Evolutionary conservation across 1,284 basidiomycete species (phyloP), one percentile per base, ranked within the genome.

Genomic region (Ceratobasidium theobromae): DNA sequence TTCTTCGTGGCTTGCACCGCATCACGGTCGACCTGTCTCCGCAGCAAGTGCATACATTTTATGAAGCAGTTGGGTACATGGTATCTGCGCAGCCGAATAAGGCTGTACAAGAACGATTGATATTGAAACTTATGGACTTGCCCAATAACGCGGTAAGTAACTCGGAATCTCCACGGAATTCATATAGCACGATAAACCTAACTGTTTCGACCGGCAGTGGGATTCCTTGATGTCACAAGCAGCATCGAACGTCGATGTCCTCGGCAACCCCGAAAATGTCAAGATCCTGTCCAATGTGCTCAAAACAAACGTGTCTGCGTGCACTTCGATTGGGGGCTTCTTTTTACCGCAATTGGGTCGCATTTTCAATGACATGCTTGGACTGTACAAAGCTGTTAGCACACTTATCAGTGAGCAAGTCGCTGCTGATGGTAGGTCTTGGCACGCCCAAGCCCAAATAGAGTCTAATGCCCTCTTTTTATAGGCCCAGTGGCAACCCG

Each of bases 61-160:
- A 97, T 74, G 96, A 99, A 79, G 97, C 97, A 5, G 91, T 98
- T 53, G 97, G 97, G 21, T 95, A 98, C 80, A 99, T 99, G 97
- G 98, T 99, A 72, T 94, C 95, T 18, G 95, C 96, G 1, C 97
- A 99, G 76, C 96, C 96, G 48, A 98, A 99, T 78, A 96, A 97
- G 76, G 89, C 93, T 16, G 92, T 91, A 71, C 97, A 98, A 77
- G 97, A 99, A 79, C 90, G 93, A 70, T 81, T 99, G 66, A 98
- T 99, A 66, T 82, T 86, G 27, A 97, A 95, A 75, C 79, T 99
- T 58, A 99, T 99, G 97, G 93, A 97, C 72, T 79, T 98, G 72
- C 97, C 97, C 0, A 99, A 99, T 77, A 95, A 90, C 72, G 96
- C 95, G 48, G 92, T 91, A 76, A 65, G 87, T 79, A 52, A n/a